Conservation (phyloP, 176 grass and related monocot species). For the Tillandsia leiboldiana region DNA sequence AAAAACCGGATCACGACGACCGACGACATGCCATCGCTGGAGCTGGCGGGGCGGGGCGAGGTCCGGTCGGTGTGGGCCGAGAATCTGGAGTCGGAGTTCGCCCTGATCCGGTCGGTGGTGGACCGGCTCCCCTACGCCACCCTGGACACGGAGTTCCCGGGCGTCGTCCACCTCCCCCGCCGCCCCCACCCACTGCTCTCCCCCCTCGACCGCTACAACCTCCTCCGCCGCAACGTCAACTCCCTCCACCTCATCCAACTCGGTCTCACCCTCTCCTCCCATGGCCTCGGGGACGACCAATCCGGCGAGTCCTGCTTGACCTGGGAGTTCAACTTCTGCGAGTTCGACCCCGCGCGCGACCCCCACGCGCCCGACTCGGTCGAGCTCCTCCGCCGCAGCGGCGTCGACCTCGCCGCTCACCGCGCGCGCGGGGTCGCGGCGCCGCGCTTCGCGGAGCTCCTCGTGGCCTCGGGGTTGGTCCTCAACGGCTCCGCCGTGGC, state of each 20-base stretch:
- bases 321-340: constrained; percentile 82
- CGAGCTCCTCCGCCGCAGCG: constrained; percentile 33
- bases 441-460: constrained; percentile 35
- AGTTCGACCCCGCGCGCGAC: constrained; percentile 68
- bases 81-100: constrained; percentile 65
- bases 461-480: constrained; percentile 65
- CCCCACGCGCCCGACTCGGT: constrained; percentile 47
- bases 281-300: constrained; percentile 10
- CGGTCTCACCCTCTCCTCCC: constrained; percentile 51
- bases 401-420: constrained; percentile 60
- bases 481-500: constrained; percentile 31
- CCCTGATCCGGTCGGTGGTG: constrained; percentile 31
- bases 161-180: constrained; percentile 40
- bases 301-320: constrained; percentile 10
- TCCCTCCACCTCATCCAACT: constrained; percentile 86
- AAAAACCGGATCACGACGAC: neutral
- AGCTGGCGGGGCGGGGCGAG: neutral
- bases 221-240: constrained; percentile 68
- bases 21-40: neutral
- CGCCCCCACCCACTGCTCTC: constrained; percentile 39
- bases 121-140: constrained; percentile 50
- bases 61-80: constrained; percentile 73
- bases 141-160: constrained; percentile 97
- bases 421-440: constrained; percentile 36
- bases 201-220: constrained; percentile 42